Conservation (phyloP, 768 basidiomycete species). For the Boletus vermiculosoides region DNA sequence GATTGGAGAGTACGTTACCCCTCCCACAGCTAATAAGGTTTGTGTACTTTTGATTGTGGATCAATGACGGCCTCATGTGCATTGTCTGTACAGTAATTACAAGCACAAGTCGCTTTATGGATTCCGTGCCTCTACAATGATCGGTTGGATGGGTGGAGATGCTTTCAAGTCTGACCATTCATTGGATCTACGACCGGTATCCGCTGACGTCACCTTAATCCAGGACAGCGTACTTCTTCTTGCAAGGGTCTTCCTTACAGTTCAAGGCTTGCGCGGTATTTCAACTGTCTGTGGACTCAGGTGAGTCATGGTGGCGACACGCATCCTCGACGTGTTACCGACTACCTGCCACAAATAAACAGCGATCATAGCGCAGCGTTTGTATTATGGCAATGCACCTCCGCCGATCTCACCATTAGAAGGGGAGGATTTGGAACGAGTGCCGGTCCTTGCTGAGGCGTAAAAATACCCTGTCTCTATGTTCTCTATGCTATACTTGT, state of each 20-base stretch:
- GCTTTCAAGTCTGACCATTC: constrained; percentile 65
- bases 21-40: constrained; percentile 82
- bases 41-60: constrained; percentile 12
- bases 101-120: constrained; percentile 78
- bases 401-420: constrained; percentile 50
- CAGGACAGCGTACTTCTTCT: constrained; percentile 80
- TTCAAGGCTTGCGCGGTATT: constrained; percentile 84
- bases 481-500: not conserved
- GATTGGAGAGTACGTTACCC: constrained; percentile 83
- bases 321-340: constrained; percentile 7
- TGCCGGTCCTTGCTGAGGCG: constrained; percentile 63
- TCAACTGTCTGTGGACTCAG: constrained; percentile 75
- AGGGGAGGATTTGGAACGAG: constrained; percentile 70
- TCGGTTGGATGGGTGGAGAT: constrained; percentile 86
- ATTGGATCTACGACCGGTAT: constrained; percentile 2
- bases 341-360: constrained; percentile 13
- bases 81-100: constrained; percentile 57
- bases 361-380: constrained; percentile 73
- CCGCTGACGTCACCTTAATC: constrained; percentile 19
- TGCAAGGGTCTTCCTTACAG: constrained; percentile 68
- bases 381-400: constrained; percentile 71
- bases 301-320: constrained; percentile 41
- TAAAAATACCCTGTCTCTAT: constrained; percentile 27
- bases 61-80: constrained; percentile 20
- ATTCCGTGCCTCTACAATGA: constrained; percentile 76